Evolutionary conservation across 2,329 filamentous ascomycete genomes (phyloP).

Genomic region (Iodosphaeria phyllophila): DNA sequence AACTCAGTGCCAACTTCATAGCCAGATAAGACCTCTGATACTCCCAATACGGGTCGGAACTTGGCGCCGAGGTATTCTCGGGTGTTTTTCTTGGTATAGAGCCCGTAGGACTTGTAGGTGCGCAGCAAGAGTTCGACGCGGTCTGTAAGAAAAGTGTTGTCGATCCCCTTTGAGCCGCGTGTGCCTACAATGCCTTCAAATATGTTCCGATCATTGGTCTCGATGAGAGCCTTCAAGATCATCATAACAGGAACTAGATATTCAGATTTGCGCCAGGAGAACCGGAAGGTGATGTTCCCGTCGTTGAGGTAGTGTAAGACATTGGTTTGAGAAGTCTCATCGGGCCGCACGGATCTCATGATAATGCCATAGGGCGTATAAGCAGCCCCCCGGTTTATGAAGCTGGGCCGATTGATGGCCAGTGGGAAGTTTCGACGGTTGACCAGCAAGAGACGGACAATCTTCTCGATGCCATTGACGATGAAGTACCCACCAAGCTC

Average conservation of each 20-base stretch:
- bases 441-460: constrained; percentile 81
- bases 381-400: constrained; percentile 65
- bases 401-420: constrained; percentile 82
- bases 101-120: constrained; percentile 78
- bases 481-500: constrained; percentile 95
- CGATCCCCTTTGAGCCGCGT: constrained; percentile 54
- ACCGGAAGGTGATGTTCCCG: constrained; percentile 90
- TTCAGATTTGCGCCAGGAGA: constrained; percentile 95
- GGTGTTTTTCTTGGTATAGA: constrained; percentile 69
- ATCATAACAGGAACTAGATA: constrained; percentile 93
- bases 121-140: constrained; percentile 80
- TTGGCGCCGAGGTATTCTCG: constrained; percentile 77
- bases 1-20: constrained; percentile 87
- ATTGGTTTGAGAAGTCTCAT: constrained; percentile 95
- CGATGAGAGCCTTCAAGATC: constrained; percentile 84
- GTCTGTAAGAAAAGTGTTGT: constrained; percentile 88
- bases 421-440: constrained; percentile 87
- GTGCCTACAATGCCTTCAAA: constrained; percentile 82
- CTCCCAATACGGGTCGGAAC: constrained; percentile 73
- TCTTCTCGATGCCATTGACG: constrained; percentile 93
- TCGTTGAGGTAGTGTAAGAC: constrained; percentile 90
- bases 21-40: constrained; percentile 68
- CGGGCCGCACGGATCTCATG: constrained; percentile 80
- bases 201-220: constrained; percentile 93
- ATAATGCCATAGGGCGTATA: constrained; percentile 88